A percentile compares a stretch with the other conserved stretches of the same genome.
Evolutionary conservation across 148 eudicot genomes (phyloP).

Genomic region (Polygonum maritimum): DNA sequence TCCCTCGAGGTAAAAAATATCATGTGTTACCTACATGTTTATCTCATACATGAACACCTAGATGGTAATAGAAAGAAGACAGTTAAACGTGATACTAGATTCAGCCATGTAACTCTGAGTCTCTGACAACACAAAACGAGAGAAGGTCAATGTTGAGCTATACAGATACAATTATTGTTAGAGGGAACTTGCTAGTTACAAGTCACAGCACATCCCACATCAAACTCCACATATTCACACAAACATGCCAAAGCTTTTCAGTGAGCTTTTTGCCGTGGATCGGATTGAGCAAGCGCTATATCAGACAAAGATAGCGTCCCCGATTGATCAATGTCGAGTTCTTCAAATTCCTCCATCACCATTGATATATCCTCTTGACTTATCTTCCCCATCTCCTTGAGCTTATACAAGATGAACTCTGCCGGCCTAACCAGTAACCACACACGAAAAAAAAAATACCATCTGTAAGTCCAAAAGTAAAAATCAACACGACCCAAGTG

Average conservation of each 20-base stretch:
- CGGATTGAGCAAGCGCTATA: conserved; percentile 55
- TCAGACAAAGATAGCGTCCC: conserved; percentile 61
- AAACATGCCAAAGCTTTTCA: neutral
- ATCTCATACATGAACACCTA: no score
- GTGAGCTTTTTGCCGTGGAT: neutral
- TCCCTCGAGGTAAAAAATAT: no score
- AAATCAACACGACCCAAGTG: neutral
- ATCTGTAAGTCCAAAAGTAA: neutral
- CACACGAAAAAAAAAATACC: neutral
- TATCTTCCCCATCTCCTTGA: conserved; percentile 84
- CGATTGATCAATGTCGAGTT: conserved; percentile 74
- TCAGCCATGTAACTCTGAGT: neutral
- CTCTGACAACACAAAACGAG: no score
- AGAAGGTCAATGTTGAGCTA: no score
- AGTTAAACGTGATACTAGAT: neutral
- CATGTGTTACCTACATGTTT: no score
- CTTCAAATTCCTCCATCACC: conserved; percentile 55
- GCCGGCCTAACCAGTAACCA: conserved; percentile 67
- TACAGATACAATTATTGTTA: neutral
- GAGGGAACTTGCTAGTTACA: neutral
- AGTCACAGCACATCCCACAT: neutral
- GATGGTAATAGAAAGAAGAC: no score
- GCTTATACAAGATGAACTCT: conserved; percentile 61
- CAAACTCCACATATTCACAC: neutral
- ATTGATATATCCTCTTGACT: conserved; percentile 51